Percentiles rank a stretch among this genome's conserved stretches.
These are phyloP conservation scores for Trichoderma lentiforme DNA, from an alignment of 2,329 filamentous ascomycete species.

Conservation along the genomic window DNA sequence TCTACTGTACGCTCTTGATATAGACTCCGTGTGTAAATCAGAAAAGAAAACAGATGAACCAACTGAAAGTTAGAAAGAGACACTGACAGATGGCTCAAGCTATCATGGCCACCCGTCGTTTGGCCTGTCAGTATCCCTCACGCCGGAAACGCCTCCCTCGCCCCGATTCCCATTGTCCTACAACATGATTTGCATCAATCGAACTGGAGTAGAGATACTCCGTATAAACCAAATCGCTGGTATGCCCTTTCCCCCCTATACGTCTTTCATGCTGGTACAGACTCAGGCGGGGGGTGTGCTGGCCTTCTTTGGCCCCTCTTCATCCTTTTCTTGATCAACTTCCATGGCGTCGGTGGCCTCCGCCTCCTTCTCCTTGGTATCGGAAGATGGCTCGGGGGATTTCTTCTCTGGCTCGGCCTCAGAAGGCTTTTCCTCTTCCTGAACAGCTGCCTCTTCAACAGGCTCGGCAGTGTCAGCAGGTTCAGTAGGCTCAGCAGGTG, in stretches of 20 bases:
- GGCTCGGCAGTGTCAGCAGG: background rate
- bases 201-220: background rate
- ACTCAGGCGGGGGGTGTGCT: conserved; percentile 14
- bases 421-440: conserved; percentile 16
- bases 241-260: no score
- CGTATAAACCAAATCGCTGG: background rate
- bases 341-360: conserved; percentile 32
- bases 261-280: background rate
- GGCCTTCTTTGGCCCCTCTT: conserved; percentile 24
- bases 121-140: conserved; percentile 2
- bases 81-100: background rate
- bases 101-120: background rate
- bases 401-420: conserved; percentile 25
- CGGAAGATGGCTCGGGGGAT: conserved; percentile 22
- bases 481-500: background rate
- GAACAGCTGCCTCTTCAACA: background rate
- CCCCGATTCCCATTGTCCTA: conserved; percentile 8
- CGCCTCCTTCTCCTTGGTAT: conserved; percentile 17
- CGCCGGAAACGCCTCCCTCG: conserved; percentile 12
- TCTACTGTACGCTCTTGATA: conserved; percentile 2
- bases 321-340: conserved; percentile 32
- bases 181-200: conserved; percentile 1
- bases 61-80: background rate
- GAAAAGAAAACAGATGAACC: background rate
- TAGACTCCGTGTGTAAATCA: conserved; percentile 2